Evolutionary conservation across 2,329 filamentous ascomycete genomes (phyloP).

Genomic region (Fusarium anthophilum): DNA sequence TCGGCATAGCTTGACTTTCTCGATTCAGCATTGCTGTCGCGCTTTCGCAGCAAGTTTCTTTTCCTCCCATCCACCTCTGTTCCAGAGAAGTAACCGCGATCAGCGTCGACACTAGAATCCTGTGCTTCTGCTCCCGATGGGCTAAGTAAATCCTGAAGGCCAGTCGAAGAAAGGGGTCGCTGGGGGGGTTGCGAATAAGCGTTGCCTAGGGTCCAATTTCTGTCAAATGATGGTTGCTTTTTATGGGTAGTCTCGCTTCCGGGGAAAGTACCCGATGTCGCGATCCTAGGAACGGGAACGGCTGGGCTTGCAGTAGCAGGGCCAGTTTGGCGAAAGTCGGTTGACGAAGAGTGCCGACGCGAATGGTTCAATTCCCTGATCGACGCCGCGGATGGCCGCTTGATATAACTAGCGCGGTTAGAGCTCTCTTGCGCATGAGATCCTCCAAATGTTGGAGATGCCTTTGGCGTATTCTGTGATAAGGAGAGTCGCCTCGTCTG

Average conservation of each 20-base stretch:
- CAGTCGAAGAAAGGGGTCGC: constrained; percentile 64
- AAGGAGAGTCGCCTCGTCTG: constrained; percentile 60
- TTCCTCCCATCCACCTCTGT: constrained; percentile 81
- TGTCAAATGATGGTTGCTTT: constrained; percentile 75
- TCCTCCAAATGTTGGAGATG: constrained; percentile 55
- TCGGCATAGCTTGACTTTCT: constrained; percentile 81
- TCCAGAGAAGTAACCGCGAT: constrained; percentile 93
- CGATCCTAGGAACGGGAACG: constrained; percentile 51
- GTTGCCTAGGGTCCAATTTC: constrained; percentile 73
- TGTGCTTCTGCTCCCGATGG: constrained; percentile 53
- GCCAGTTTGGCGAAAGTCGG: constrained; percentile 68
- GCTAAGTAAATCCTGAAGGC: constrained; percentile 56
- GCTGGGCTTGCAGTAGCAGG: constrained; percentile 34
- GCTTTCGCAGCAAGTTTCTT: constrained; percentile 84
- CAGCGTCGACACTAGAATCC: constrained; percentile 70
- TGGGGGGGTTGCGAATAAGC: constrained; percentile 53
- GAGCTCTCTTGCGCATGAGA: constrained; percentile 57
- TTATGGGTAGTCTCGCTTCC: constrained; percentile 59
- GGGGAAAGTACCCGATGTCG: constrained; percentile 55
- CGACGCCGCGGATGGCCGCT: constrained; percentile 81
- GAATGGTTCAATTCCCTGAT: constrained; percentile 85
- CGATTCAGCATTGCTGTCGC: constrained; percentile 70
- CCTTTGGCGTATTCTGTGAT: constrained; percentile 58
- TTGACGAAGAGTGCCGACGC: constrained; percentile 82
- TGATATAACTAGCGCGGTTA: constrained; percentile 58